phyloP scores from a whole-genome alignment of 768 basidiomycete genomes.

The Lactifluus echinatus region DNA sequence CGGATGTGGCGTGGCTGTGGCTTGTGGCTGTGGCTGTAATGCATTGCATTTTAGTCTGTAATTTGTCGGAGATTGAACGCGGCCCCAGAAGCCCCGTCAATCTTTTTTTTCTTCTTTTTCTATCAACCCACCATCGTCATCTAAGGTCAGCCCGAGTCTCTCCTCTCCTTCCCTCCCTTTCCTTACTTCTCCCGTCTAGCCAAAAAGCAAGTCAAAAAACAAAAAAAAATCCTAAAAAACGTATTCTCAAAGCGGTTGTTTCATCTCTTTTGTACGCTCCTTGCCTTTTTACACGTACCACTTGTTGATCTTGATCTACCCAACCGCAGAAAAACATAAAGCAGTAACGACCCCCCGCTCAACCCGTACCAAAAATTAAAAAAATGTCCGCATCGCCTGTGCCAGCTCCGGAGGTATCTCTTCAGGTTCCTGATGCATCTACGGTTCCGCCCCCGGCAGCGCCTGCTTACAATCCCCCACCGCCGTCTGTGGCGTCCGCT shows the following conservation, averaged over 20 bases:
- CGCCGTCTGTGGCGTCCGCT: slow-evolving; percentile 48
- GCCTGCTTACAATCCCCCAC: slow-evolving; percentile 48
- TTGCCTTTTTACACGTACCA: slow-evolving; percentile 13
- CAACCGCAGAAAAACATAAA: slow-evolving; percentile 68
- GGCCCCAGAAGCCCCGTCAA: slow-evolving; percentile 19
- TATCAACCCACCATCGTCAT: slow-evolving; percentile 54
- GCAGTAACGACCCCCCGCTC: slow-evolving; percentile 79
- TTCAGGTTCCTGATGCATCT: slow-evolving; percentile 35
- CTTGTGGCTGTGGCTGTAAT: neutral
- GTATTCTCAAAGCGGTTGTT: slow-evolving; percentile 64
- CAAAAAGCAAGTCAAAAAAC: slow-evolving; percentile 50
- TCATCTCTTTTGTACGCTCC: slow-evolving; percentile 58
- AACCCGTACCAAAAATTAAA: slow-evolving; percentile 27
- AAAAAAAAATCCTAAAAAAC: slow-evolving; percentile 61
- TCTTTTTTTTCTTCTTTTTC: slow-evolving; percentile 30
- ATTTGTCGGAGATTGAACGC: slow-evolving; percentile 37
- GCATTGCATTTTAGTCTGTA: too few relatives aligned
- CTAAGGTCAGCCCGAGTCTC: slow-evolving; percentile 37
- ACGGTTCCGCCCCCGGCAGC: slow-evolving; percentile 41
- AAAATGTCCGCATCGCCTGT: slow-evolving; percentile 33
- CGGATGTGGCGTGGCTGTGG: too few relatives aligned
- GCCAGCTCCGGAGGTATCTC: slow-evolving; percentile 26
- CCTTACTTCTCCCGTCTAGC: slow-evolving; percentile 22
- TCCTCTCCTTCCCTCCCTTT: slow-evolving; percentile 18
- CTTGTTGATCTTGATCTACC: slow-evolving; percentile 12